Evolutionary conservation across 345 rosid genomes (phyloP).

Genomic region (Gossypium herbaceum): DNA sequence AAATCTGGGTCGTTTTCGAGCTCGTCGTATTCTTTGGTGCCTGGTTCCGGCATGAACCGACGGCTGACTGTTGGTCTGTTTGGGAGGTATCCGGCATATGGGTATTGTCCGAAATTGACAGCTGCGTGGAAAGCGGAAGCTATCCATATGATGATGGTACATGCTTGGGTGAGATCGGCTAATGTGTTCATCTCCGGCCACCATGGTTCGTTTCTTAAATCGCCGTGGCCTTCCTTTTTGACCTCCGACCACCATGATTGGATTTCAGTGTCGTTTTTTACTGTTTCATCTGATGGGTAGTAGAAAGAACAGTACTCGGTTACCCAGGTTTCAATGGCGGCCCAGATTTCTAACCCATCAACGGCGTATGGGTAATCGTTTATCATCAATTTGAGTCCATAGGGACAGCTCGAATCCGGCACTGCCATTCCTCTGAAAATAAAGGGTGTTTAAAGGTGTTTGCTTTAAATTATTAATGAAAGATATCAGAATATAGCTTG

Average conservation of each 20-base stretch:
- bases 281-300: slow-evolving; percentile 51
- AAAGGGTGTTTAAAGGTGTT: background rate
- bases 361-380: slow-evolving; percentile 87
- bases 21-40: slow-evolving; percentile 61
- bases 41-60: slow-evolving; percentile 87
- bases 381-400: slow-evolving; percentile 63
- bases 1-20: slow-evolving; percentile 45
- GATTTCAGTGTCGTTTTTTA: slow-evolving; percentile 63
- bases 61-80: slow-evolving; percentile 90
- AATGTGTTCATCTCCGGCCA: slow-evolving; percentile 67
- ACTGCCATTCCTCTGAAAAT: slow-evolving; percentile 70
- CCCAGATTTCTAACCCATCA: slow-evolving; percentile 90
- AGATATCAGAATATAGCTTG: too few species aligned
- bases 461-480: background rate
- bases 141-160: slow-evolving; percentile 80
- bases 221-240: slow-evolving; percentile 70
- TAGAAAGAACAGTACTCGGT: slow-evolving; percentile 67
- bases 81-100: slow-evolving; percentile 89
- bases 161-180: slow-evolving; percentile 53
- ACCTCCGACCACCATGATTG: slow-evolving; percentile 91
- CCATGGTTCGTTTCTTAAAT: slow-evolving; percentile 62
- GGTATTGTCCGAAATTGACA: slow-evolving; percentile 91
- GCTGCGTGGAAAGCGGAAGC: slow-evolving; percentile 98
- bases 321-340: slow-evolving; percentile 82
- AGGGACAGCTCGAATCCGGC: slow-evolving; percentile 39